A percentile compares a stretch with the other conserved stretches of the same genome.
Conservation (phyloP, 441 rosid species). For the Corymbia citriodora region DNA sequence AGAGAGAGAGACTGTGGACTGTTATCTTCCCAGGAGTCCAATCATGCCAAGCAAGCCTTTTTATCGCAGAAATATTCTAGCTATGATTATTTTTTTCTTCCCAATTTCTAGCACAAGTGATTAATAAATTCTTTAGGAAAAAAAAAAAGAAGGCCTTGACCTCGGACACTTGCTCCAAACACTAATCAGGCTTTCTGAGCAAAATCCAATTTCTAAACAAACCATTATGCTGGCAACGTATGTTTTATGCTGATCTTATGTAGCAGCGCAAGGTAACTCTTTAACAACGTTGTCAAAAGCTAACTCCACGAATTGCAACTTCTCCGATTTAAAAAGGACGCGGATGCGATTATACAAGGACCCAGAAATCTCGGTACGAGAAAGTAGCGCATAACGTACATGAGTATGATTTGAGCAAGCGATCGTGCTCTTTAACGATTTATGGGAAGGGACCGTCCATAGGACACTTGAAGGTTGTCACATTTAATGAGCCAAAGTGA, state of each 20-base stretch:
- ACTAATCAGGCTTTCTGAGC: too few species aligned
- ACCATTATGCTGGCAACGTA: too few species aligned
- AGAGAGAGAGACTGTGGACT: neutral
- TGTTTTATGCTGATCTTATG: neutral
- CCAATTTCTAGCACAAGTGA: neutral
- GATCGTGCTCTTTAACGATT: neutral
- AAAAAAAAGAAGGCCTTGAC: neutral
- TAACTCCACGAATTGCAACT: neutral
- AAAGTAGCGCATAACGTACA: neutral
- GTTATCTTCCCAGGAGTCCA: neutral
- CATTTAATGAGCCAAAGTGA: neutral
- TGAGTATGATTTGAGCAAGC: neutral
- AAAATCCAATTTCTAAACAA: too few species aligned
- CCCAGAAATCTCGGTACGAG: accelerated
- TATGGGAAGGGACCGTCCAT: neutral
- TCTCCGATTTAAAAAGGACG: neutral
- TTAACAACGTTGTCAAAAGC: neutral
- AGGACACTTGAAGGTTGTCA: neutral
- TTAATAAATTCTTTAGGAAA: neutral
- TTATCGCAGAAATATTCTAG: neutral
- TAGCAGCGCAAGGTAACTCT: neutral
- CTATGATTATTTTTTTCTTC: neutral
- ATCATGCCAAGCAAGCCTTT: neutral
- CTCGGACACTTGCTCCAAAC: too few species aligned
- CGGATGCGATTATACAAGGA: neutral